These are phyloP conservation scores for Stephania yunnanensis DNA, from an alignment of 164 flowering plant species.

Conservation along the genomic window DNA sequence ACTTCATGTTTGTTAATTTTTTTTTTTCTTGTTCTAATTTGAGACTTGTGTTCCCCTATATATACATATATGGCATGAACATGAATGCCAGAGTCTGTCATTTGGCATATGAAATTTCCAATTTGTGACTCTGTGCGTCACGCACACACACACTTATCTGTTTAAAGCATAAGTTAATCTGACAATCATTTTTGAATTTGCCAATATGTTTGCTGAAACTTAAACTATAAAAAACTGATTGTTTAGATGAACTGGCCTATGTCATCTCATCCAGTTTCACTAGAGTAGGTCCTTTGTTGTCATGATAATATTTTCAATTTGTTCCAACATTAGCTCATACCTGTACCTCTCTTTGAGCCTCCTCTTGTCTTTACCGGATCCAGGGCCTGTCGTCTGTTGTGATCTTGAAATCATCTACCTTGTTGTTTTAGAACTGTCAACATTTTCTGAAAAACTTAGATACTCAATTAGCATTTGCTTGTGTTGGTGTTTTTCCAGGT, in stretches of 20 bases:
- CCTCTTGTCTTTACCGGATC: not conserved
- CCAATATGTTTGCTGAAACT: not conserved
- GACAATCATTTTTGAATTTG: not conserved
- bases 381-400: not conserved
- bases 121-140: not conserved
- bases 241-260: not conserved
- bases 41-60: not conserved
- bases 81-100: not conserved
- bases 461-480: not conserved
- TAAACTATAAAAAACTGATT: not conserved
- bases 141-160: not conserved
- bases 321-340: not conserved
- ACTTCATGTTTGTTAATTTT: not conserved
- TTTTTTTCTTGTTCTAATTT: not conserved
- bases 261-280: not conserved
- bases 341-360: not conserved
- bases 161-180: not conserved
- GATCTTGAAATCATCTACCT: not conserved
- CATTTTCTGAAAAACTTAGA: not conserved
- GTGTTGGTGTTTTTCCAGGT: conserved; percentile 22
- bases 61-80: not conserved
- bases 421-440: conserved; percentile 6
- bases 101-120: not conserved
- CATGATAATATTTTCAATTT: not conserved
- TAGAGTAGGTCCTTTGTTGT: not conserved